A percentile compares a stretch with the other conserved stretches of the same genome.
phyloP scores from a whole-genome alignment of 2,329 filamentous ascomycete species.

The Thielaviopsis musarum region DNA sequence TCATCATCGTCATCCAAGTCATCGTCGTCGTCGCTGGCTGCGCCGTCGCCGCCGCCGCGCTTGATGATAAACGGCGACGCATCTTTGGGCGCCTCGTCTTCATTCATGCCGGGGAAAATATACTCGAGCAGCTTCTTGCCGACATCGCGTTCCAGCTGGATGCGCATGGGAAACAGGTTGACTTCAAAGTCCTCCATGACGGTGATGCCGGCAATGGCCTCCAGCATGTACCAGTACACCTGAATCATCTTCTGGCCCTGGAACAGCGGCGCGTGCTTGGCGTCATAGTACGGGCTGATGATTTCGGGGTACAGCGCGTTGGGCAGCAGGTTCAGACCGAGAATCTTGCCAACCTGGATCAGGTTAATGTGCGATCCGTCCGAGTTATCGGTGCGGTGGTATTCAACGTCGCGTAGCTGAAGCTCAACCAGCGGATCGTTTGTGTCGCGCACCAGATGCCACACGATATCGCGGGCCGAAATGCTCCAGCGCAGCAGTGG shows the following conservation, averaged over 20 bases:
- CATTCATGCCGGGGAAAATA: slow-evolving; percentile 74
- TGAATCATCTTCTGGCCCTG: slow-evolving; percentile 63
- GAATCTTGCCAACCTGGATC: slow-evolving; percentile 72
- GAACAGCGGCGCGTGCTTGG: slow-evolving; percentile 33
- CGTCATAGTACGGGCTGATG: slow-evolving; percentile 74
- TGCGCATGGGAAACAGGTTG: slow-evolving; percentile 77
- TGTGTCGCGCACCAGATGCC: slow-evolving; percentile 82
- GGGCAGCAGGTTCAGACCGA: slow-evolving; percentile 75
- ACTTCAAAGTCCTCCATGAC: slow-evolving; percentile 97
- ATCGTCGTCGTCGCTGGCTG: slow-evolving; percentile 20
- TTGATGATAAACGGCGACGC: slow-evolving; percentile 44
- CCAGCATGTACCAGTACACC: slow-evolving; percentile 95
- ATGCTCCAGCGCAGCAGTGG: slow-evolving; percentile 85
- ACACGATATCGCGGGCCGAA: slow-evolving; percentile 86
- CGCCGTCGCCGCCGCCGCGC: slow-evolving; percentile 19
- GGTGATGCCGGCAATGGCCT: slow-evolving; percentile 92
- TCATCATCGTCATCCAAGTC: slow-evolving; percentile 30
- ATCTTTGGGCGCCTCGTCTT: slow-evolving; percentile 32
- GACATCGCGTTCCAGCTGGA: slow-evolving; percentile 84
- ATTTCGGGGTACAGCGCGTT: slow-evolving; percentile 93
- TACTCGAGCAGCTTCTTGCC: slow-evolving; percentile 93
- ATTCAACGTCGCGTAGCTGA: slow-evolving; percentile 78
- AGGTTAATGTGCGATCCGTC: slow-evolving; percentile 93
- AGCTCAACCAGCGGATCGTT: slow-evolving; percentile 83
- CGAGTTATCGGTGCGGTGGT: slow-evolving; percentile 89